These are phyloP conservation scores for Furcasterigmium sp. DNA, from an alignment of 2,329 filamentous ascomycete genomes.

Conservation along the genomic window DNA sequence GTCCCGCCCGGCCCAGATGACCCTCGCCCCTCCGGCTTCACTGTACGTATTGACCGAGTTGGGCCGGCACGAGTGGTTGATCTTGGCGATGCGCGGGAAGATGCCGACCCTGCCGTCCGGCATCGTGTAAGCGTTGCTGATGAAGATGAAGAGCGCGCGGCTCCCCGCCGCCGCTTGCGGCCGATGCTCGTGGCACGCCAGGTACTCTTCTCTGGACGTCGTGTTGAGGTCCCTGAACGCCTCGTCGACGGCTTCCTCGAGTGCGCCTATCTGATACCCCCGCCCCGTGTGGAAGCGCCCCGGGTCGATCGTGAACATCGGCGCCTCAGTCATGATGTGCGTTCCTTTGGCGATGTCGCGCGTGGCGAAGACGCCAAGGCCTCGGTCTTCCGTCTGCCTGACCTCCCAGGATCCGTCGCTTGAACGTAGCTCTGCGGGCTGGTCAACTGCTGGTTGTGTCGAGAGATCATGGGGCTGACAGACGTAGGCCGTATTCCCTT, in stretches of 20 bases:
- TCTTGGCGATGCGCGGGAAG: constrained; percentile 26
- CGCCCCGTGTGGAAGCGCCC: constrained; percentile 18
- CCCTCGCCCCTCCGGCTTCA: constrained; percentile 21
- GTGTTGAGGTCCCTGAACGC: constrained; percentile 10
- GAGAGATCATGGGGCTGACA: neutral
- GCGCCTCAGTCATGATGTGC: constrained; percentile 29
- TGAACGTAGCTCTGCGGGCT: constrained; percentile 7
- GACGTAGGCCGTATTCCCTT: neutral
- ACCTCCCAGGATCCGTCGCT: constrained; percentile 17
- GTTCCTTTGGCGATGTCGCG: constrained; percentile 26
- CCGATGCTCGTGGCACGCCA: constrained; percentile 20
- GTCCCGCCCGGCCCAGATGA: constrained; percentile 24
- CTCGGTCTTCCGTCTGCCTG: constrained; percentile 26
- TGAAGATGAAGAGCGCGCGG: constrained; percentile 25
- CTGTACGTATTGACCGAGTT: constrained; percentile 24
- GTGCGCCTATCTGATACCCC: constrained; percentile 25
- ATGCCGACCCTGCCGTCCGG: constrained; percentile 20
- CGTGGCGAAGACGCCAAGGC: constrained; percentile 33
- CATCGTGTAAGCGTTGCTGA: constrained; percentile 33
- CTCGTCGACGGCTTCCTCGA: constrained; percentile 22
- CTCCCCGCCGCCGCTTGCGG: constrained; percentile 14
- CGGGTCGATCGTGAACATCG: constrained; percentile 24
- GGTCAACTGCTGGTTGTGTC: neutral
- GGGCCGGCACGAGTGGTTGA: constrained; percentile 34
- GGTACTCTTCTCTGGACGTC: constrained; percentile 21